phyloP scores from a whole-genome alignment of 1,284 basidiomycete species.

The Cutaneotrichosporon spelunceum region DNA sequence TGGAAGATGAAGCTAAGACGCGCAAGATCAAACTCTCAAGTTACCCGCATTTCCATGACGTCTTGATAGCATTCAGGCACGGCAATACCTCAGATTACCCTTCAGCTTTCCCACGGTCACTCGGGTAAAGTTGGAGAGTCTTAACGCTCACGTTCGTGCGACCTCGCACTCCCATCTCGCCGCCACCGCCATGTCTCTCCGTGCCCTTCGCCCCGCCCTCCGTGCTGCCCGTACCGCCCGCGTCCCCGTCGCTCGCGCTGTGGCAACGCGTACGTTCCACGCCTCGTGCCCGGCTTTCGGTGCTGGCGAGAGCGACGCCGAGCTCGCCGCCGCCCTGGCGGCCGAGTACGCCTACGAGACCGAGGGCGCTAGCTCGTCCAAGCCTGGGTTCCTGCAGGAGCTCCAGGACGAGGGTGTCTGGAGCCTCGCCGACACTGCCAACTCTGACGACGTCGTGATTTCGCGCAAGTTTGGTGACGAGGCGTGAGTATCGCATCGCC shows the following conservation, averaged over 20 bases:
- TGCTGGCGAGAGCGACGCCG: constrained; percentile 57
- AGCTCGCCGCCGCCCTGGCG: constrained; percentile 69
- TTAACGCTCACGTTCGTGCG: neutral
- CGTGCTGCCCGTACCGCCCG: constrained; percentile 25
- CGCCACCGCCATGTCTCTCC: constrained; percentile 22
- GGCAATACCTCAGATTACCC: neutral
- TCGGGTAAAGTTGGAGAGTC: neutral
- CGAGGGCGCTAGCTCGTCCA: constrained; percentile 58
- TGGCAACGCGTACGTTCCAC: constrained; percentile 33
- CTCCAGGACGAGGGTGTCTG: constrained; percentile 76
- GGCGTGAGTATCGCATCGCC: constrained; percentile 57
- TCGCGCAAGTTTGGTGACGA: constrained; percentile 87
- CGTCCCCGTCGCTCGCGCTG: constrained; percentile 19
- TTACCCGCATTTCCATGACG: neutral
- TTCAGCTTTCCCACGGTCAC: neutral
- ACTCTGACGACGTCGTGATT: constrained; percentile 78
- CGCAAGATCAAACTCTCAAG: no score
- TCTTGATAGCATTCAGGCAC: neutral
- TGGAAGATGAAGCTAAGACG: neutral
- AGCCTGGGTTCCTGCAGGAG: constrained; percentile 72
- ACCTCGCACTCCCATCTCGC: neutral
- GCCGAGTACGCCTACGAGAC: constrained; percentile 85
- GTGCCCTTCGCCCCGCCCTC: constrained; percentile 33
- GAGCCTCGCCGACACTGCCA: constrained; percentile 72
- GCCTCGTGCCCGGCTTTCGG: constrained; percentile 36